These are phyloP conservation scores for Populus ilicifolia DNA, from an alignment of 345 rosid genomes.

Conservation along the genomic window DNA sequence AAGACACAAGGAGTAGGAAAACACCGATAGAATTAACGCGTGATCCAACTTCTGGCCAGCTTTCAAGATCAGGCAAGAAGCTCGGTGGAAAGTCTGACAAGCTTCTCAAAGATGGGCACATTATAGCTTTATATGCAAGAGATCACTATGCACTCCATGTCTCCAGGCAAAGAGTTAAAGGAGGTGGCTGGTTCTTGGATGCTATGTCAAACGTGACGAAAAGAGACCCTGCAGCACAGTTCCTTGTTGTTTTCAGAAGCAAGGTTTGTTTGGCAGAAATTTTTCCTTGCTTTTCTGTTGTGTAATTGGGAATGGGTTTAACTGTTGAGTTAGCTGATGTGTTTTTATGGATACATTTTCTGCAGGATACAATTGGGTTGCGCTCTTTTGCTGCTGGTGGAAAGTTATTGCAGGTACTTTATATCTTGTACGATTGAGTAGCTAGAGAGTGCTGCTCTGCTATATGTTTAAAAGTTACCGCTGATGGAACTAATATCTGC, in stretches of 20 bases:
- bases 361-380: conserved; percentile 90
- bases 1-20: conserved; percentile 76
- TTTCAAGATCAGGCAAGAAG: conserved; percentile 50
- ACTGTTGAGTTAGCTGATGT: conserved; percentile 7
- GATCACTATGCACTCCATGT: conserved; percentile 68
- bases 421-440: background rate
- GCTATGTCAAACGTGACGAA: conserved; percentile 79
- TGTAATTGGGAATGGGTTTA: background rate
- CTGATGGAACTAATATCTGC: background rate
- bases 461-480: background rate
- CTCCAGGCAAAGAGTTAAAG: conserved; percentile 90
- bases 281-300: conserved; percentile 5
- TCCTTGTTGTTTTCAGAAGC: conserved; percentile 77
- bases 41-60: conserved; percentile 48
- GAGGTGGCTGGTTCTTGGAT: conserved; percentile 97
- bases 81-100: conserved; percentile 52
- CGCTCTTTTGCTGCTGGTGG: conserved; percentile 99
- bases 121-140: conserved; percentile 80
- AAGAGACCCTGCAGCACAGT: conserved; percentile 98
- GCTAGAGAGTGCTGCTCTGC: background rate
- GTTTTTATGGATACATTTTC: conserved; percentile 6
- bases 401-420: conserved; percentile 84
- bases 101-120: conserved; percentile 79
- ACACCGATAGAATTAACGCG: conserved; percentile 61
- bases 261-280: conserved; percentile 50